Base-by-base conservation (phyloP, 164 flowering plant genomes). In the Taxillus chinensis region DNA sequence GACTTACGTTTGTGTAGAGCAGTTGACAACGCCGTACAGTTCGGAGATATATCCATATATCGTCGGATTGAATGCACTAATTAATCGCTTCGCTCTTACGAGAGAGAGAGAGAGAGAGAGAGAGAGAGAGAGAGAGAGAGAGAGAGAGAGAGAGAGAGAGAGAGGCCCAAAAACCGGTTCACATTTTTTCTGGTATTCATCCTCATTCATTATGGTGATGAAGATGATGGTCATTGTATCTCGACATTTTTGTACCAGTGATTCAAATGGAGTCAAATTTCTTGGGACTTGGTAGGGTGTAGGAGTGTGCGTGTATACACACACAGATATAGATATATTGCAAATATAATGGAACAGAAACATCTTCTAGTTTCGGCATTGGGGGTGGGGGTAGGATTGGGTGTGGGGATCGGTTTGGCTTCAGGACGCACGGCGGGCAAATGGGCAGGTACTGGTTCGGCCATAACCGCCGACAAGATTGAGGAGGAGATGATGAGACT, bases 381-480 rank as follows among this genome's bases (percentile, higher is more conserved):
- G 75, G 69, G 95, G 5, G 86, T 90, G 1, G 98, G 96, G 3
- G 73, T 86, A 5, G 96, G 99, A 27, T 87, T 92, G 0, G 98
- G 98, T 7, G 85, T 90, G 3, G 98, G 96, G 40, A 68, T 89
- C 3, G 92, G 96, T 5, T 70, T 88, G 75, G 96, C 95, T 8
- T 82, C 96, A 4, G 92, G 93, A 40, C 83, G 79, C 64, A 73
- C 79, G 5, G 75, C 81, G 39, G 65, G 77, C 60, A 81, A 77
- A 75, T 86, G 95, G 98, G 48, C 82, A 13, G 45, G 12, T 57
- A 13, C 64, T 13, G 57, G 74, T 45, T 27, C 81, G 0, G 75
- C 67, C 45, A 45, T 85, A 14, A 77, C 86, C 4, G 74, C 67
- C 0, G 80, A 79, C 62, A 70, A 52, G 55, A 74, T 90, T 79